Conservation (phyloP, 169 alveolate species). For the Eimeria praecox region DNA sequence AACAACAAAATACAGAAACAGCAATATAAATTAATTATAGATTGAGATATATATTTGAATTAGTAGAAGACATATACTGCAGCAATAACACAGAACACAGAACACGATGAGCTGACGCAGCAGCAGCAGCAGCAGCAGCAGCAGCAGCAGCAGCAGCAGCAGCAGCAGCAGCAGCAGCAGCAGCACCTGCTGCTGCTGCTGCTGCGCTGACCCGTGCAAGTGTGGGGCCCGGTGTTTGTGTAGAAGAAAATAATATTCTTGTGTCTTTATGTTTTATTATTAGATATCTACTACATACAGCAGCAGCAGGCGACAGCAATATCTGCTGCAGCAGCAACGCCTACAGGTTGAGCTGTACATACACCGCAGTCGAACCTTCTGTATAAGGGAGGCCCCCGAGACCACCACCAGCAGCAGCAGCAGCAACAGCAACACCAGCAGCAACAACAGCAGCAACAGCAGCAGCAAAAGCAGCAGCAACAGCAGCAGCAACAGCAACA, state of each 20-base stretch:
- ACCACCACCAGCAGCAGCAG: no score
- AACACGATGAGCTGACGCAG: background rate
- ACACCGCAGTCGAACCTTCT: background rate
- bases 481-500: background rate
- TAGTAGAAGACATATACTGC: background rate
- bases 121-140: background rate
- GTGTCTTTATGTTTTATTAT: background rate
- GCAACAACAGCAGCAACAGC: constrained; percentile 2
- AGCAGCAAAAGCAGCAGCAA: background rate
- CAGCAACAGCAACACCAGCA: background rate
- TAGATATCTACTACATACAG: no score
- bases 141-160: background rate
- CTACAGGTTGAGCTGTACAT: background rate
- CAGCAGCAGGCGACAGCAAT: background rate
- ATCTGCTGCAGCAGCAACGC: background rate
- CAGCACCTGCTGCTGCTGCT: background rate
- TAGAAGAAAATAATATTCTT: background rate
- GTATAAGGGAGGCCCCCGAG: no score
- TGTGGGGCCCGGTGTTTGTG: background rate
- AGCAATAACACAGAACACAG: background rate
- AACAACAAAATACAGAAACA: background rate
- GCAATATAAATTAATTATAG: no score
- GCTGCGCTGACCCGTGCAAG: background rate
- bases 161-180: background rate
- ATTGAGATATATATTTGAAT: no score